A percentile compares a stretch with the other conserved stretches of the same genome.
phyloP scores from a whole-genome alignment of 371 early-diverging fungal genomes.

The Funneliformis caledonium region DNA sequence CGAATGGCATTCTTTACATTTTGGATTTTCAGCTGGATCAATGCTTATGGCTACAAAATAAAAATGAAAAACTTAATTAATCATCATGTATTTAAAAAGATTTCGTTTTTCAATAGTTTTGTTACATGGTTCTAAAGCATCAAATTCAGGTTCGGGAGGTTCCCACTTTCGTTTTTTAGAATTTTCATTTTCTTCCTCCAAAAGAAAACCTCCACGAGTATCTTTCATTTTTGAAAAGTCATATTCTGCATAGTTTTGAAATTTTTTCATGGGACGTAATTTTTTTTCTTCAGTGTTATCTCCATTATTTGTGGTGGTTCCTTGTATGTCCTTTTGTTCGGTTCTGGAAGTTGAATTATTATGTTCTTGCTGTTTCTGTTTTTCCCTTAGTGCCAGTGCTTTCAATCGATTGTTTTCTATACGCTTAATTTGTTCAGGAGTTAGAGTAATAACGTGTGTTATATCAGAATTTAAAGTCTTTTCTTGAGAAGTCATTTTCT shows the following conservation, averaged over 20 bases:
- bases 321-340: background rate
- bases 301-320: background rate
- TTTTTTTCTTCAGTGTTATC: background rate
- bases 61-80: background rate
- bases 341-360: background rate
- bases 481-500: background rate
- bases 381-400: constrained; percentile 8
- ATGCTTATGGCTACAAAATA: constrained; percentile 28
- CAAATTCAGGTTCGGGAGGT: constrained; percentile 35
- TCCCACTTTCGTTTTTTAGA: constrained; percentile 42
- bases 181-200: constrained; percentile 55
- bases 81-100: background rate
- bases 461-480: background rate
- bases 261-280: constrained; percentile 32
- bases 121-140: constrained; percentile 19
- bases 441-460: background rate
- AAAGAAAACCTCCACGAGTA: constrained; percentile 84
- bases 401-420: constrained; percentile 31
- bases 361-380: background rate
- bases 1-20: constrained; percentile 41
- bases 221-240: constrained; percentile 80
- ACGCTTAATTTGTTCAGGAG: constrained; percentile 9
- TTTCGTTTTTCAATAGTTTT: background rate
- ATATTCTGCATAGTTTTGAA: constrained; percentile 68
- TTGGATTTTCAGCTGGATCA: constrained; percentile 29